Base-by-base conservation (phyloP, 306 rosid species). In the Trifolium subterraneum region DNA sequence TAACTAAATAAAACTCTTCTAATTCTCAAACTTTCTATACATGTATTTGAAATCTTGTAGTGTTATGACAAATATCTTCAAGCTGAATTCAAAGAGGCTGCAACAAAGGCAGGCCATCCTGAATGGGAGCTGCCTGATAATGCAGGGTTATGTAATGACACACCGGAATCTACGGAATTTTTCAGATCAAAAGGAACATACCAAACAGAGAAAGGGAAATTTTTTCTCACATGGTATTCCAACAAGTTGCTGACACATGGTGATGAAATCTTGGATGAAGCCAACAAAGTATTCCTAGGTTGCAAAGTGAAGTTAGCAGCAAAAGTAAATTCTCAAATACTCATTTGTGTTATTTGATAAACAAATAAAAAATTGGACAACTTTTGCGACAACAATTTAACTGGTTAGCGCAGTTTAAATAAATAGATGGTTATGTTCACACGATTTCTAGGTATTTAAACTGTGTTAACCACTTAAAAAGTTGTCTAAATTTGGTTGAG, bases 201-300 rank as follows among this genome's bases (percentile, higher is more conserved):
- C 83, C 77, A 31, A 29, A 84, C 91, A 2, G 90, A 91, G 55
- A 63, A 79, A 78, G 97, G 98, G 76, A 82, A 80, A 73, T 87
- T 86, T 87, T 94, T 94, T 81, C 76, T 94, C 78, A 86, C 92
- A 44, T 94, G 98, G 98, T 91, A 90, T 80, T 94, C 97, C 45
- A 84, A 82, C 87, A 90, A 83, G 71, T 81, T 94, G 78, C 78
- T 94, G 79, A 82, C 7, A 44, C 98, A 91, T 68, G 96, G 95
- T 41, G 96, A 94, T 80, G 86, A 88, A 64, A 90, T 92, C 79
- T 78, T 94, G 71, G 98, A 88, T 64, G 86, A 88, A 85, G 97
- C 97, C 75, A 94, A 94, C 83, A 80, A 78, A 76, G 87, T 74
- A 51, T 91, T 94, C 82, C 68, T 72, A 27, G 93, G 92, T 45